A percentile compares a stretch with the other conserved stretches of the same genome.
Evolutionary conservation across 805 yeast species (phyloP).

Genomic region (Blastobotrys muscicola): DNA sequence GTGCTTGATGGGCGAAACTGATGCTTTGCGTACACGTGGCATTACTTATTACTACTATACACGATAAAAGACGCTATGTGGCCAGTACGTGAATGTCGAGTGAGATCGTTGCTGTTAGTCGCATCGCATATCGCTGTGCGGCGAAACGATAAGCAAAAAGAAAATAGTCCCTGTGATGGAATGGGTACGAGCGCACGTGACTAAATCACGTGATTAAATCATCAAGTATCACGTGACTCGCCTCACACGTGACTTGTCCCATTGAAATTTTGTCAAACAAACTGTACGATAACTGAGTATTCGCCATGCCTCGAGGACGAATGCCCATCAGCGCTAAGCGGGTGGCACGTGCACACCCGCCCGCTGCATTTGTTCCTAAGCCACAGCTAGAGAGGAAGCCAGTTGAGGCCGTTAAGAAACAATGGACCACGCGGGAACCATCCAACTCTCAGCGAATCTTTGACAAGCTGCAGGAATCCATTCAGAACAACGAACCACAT

Average conservation of each 20-base stretch:
- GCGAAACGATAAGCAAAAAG: too few relatives aligned
- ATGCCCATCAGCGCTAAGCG: constrained; percentile 8
- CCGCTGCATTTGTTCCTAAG: constrained; percentile 14
- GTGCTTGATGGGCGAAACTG: neutral
- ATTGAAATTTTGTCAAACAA: too few relatives aligned
- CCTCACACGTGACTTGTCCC: too few relatives aligned
- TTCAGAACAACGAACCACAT: constrained; percentile 52
- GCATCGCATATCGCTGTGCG: neutral
- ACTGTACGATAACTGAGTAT: too few relatives aligned
- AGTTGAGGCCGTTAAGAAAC: neutral
- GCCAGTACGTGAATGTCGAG: neutral
- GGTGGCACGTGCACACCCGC: constrained; percentile 13
- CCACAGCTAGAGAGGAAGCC: constrained; percentile 1
- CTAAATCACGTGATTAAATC: too few relatives aligned
- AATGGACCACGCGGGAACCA: neutral
- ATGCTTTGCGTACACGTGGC: neutral
- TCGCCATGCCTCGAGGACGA: too few relatives aligned
- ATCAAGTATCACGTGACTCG: too few relatives aligned
- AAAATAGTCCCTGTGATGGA: too few relatives aligned
- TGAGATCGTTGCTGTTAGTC: neutral
- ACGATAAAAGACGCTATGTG: too few relatives aligned
- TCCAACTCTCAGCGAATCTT: constrained; percentile 8
- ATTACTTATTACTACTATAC: neutral
- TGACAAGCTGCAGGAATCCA: constrained; percentile 9
- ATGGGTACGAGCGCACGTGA: too few relatives aligned